Evolutionary conservation across 306 rosid genomes (phyloP).

Genomic region (Lotus japonicus): DNA sequence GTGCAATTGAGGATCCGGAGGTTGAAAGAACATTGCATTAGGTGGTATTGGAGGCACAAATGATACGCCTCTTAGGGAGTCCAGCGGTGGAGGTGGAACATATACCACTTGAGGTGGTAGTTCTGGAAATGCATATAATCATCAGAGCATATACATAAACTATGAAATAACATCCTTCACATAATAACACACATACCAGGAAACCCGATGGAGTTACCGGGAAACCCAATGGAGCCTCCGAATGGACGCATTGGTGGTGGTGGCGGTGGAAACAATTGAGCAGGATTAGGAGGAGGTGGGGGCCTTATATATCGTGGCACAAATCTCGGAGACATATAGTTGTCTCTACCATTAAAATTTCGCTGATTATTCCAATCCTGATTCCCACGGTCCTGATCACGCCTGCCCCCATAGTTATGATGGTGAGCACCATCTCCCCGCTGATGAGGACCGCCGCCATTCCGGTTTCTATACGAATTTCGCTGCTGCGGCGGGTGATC

Average conservation of each 20-base stretch:
- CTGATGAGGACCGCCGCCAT: constrained; percentile 56
- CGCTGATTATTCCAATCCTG: constrained; percentile 69
- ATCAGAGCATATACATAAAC: constrained; percentile 17
- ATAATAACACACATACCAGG: constrained; percentile 42
- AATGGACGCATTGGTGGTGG: constrained; percentile 40
- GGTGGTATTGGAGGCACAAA: constrained; percentile 42
- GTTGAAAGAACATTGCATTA: constrained; percentile 31
- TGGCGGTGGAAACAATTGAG: constrained; percentile 35
- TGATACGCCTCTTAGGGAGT: constrained; percentile 47
- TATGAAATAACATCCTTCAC: neutral
- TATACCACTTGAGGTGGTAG: constrained; percentile 48
- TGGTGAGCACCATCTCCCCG: constrained; percentile 69
- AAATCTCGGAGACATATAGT: constrained; percentile 50
- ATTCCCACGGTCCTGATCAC: constrained; percentile 72
- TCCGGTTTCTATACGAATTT: constrained; percentile 44
- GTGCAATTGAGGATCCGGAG: constrained; percentile 49
- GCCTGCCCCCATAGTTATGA: constrained; percentile 57
- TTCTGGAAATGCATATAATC: constrained; percentile 37
- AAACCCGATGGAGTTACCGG: constrained; percentile 56
- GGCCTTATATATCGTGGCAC: constrained; percentile 43
- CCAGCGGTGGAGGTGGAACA: constrained; percentile 38
- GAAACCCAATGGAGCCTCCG: constrained; percentile 43
- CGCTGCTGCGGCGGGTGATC: constrained; percentile 59
- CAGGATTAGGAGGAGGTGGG: constrained; percentile 41
- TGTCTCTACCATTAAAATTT: constrained; percentile 52